phyloP scores from a whole-genome alignment of 805 yeast species.

The Teunomyces lycoperdinae region DNA sequence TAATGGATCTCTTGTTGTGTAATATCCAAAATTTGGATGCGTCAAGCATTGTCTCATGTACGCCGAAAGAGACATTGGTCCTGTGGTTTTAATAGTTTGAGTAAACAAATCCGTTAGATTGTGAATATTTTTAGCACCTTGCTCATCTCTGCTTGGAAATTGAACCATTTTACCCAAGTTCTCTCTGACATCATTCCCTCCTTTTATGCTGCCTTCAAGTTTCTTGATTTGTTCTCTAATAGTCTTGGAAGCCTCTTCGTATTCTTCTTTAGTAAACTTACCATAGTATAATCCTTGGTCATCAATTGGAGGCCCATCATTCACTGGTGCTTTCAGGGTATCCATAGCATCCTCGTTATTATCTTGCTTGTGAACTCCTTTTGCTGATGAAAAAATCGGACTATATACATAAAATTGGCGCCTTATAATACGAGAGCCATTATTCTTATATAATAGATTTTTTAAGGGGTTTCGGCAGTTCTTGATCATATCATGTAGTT shows the following conservation, averaged over 20 bases:
- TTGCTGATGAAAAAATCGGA: not conserved
- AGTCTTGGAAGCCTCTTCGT: slow-evolving; percentile 35
- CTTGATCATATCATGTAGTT: not conserved
- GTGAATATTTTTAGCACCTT: slow-evolving; percentile 14
- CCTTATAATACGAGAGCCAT: not conserved
- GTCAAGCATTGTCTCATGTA: slow-evolving; percentile 82
- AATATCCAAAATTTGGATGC: slow-evolving; percentile 75
- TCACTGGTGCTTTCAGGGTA: not conserved
- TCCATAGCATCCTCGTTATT: not conserved
- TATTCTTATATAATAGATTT: not conserved
- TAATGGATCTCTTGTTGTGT: slow-evolving; percentile 73
- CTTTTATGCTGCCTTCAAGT: slow-evolving; percentile 37
- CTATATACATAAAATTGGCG: not conserved
- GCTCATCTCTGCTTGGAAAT: slow-evolving; percentile 26
- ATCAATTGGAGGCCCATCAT: slow-evolving; percentile 13
- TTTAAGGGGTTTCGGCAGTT: not conserved
- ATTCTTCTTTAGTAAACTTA: slow-evolving; percentile 36
- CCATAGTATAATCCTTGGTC: slow-evolving; percentile 33
- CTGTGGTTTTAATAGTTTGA: slow-evolving; percentile 60
- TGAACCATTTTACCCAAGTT: slow-evolving; percentile 35
- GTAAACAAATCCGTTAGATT: slow-evolving; percentile 38
- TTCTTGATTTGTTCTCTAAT: slow-evolving; percentile 29
- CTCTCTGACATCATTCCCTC: slow-evolving; percentile 32
- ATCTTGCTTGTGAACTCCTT: not conserved
- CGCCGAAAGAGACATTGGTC: slow-evolving; percentile 70